Percentiles rank a stretch among this genome's conserved stretches.
Conservation (phyloP, 2,329 filamentous ascomycete species). For the Epichloe elymi region DNA sequence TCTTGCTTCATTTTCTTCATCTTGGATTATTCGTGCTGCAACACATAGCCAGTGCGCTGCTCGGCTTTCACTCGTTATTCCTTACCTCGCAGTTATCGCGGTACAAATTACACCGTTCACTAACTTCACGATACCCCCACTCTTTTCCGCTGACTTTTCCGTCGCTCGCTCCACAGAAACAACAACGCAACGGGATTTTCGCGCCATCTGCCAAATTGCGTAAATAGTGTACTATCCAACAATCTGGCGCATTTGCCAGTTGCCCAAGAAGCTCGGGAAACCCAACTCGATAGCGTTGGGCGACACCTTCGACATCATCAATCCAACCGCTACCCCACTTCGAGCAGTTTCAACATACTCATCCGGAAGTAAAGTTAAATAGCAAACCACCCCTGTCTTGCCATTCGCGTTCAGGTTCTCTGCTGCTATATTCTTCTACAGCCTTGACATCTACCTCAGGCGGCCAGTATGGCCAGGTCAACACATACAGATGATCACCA, state of each 20-base stretch:
- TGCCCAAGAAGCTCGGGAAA: neutral
- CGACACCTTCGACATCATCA: too few relatives aligned
- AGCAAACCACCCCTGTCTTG: neutral
- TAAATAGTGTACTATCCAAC: neutral
- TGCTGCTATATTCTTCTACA: neutral
- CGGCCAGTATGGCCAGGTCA: constrained; percentile 5
- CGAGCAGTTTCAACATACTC: neutral
- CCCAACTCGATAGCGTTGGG: too few relatives aligned
- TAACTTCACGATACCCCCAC: neutral
- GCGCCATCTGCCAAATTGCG: neutral
- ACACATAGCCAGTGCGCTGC: neutral
- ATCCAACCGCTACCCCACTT: neutral
- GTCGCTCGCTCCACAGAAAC: constrained; percentile 7
- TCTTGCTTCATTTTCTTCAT: neutral
- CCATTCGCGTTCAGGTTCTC: neutral
- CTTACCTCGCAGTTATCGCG: neutral
- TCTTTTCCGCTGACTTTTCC: neutral
- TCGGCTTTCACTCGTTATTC: neutral
- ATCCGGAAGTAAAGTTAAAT: neutral
- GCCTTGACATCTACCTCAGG: neutral
- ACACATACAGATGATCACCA: neutral
- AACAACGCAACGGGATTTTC: neutral
- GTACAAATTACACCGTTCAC: neutral
- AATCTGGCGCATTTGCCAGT: neutral
- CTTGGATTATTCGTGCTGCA: neutral